Evolutionary conservation across 208 protist species (phyloP), one percentile per base, ranked within the genome.

Genomic region (Leishmania tropica): DNA sequence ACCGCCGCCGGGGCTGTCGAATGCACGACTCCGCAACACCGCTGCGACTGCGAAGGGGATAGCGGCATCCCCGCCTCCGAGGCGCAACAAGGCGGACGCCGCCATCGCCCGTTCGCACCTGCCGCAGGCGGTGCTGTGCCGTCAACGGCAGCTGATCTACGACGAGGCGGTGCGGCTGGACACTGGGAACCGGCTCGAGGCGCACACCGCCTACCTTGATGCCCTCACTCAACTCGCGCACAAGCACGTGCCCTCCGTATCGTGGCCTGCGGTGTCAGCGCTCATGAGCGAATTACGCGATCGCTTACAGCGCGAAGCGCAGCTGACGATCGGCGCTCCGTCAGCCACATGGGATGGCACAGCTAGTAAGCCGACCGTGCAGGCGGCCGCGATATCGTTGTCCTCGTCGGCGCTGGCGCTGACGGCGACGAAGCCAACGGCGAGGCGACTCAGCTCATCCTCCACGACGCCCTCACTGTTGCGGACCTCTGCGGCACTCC

Each of bases 201-300:
- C 88, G 19, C 89, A 86, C 35, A 72, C 83, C 21, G 81, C 81
- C 28, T 94, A 87, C 75, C 64, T 95, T 35, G 87, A 94, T 45
- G 81, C 89, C n/a, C 65, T 95, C 6, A 72, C 87, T n/a, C 76
- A 80, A 45, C 79, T 82, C 24, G 89, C 87, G 35, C 56, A 67
- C 42, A 71, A 76, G 37, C 79, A 81, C 31, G 77, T 95, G 11
- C 75, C 88, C 8, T 76, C 81, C 28, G 60, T 70, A 5, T 78
- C 84, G 21, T 91, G 84, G 87, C 78, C 88, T 3, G 80, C 76
- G 13, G 83, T 91, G 1, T 58, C 42, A 40, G 76, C 78, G 0
- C 81, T 85, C 24, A 60, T 95, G 53, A 70, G 80, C 28, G 84
- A 88, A 64, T 65, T 85, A 28, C 87, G 83, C 17, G 81, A 85